Conservation (phyloP, 2,329 filamentous ascomycete genomes). For the Sclerotinia borealis region DNA sequence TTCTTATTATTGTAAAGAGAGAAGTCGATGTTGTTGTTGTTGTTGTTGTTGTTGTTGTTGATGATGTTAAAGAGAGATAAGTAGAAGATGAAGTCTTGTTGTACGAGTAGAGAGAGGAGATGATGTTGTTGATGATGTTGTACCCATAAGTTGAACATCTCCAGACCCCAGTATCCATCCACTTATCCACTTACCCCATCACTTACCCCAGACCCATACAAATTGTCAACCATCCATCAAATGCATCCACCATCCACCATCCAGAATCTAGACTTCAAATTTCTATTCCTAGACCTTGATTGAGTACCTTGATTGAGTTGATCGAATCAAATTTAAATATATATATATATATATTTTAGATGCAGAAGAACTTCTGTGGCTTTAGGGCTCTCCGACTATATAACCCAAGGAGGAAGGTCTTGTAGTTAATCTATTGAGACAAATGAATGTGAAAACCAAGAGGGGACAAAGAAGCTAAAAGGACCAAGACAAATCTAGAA, state of each 20-base stretch:
- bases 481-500: background rate
- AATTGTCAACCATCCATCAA: background rate
- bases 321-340: background rate
- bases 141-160: background rate
- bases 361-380: background rate
- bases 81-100: background rate
- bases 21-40: too few species aligned
- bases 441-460: background rate
- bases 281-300: background rate
- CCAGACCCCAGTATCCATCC: background rate
- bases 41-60: too few species aligned
- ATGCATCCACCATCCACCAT: background rate
- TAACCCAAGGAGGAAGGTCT: background rate
- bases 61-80: background rate
- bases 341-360: too few species aligned
- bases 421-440: background rate
- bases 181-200: too few species aligned
- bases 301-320: background rate
- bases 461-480: background rate
- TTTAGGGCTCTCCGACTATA: background rate
- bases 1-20: background rate
- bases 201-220: conserved; percentile 1
- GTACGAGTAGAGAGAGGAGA: too few species aligned
- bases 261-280: background rate
- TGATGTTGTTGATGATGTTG: background rate